A percentile compares a stretch with the other conserved stretches of the same genome.
Conservation (phyloP, 257 asterid species). For the Solanum pimpinellifolium region DNA sequence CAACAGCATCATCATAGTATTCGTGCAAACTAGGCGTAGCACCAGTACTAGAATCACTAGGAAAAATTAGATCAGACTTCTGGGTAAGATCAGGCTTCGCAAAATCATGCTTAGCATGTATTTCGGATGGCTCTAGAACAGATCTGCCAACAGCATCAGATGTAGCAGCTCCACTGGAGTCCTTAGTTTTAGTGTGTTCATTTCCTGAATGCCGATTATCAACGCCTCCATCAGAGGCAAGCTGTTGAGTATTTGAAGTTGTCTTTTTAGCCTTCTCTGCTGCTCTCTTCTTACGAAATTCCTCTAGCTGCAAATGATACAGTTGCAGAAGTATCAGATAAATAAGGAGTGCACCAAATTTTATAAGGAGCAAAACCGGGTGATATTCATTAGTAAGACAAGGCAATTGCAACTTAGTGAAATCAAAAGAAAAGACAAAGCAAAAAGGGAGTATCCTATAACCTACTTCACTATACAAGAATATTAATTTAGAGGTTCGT, state of each 20-base stretch:
- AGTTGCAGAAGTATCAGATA: background rate
- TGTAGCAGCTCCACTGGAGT: constrained; percentile 40
- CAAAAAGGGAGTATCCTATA: background rate
- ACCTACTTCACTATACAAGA: background rate
- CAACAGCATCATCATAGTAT: background rate
- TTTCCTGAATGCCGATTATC: constrained; percentile 38
- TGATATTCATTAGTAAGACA: background rate
- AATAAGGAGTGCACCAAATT: background rate
- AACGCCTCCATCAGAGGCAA: constrained; percentile 24
- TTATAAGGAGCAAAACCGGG: background rate
- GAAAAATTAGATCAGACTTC: constrained; percentile 19
- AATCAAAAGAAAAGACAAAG: background rate
- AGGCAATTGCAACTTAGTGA: background rate
- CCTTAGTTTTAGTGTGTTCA: constrained; percentile 21
- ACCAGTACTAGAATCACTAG: constrained; percentile 10
- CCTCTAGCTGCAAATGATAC: constrained; percentile 55
- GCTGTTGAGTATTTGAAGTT: constrained; percentile 24
- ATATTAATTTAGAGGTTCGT: background rate
- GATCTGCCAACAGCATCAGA: constrained; percentile 37
- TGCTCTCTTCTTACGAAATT: constrained; percentile 84
- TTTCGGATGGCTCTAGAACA: constrained; percentile 16
- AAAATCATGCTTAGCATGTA: constrained; percentile 17
- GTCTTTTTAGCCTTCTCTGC: constrained; percentile 62
- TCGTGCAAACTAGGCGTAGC: background rate
- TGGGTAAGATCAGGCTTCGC: constrained; percentile 21